Percentiles rank a stretch among this genome's conserved stretches.
These are phyloP conservation scores for Mucor plumbeus DNA, from an alignment of 371 early-diverging fungal species.

Conservation along the genomic window DNA sequence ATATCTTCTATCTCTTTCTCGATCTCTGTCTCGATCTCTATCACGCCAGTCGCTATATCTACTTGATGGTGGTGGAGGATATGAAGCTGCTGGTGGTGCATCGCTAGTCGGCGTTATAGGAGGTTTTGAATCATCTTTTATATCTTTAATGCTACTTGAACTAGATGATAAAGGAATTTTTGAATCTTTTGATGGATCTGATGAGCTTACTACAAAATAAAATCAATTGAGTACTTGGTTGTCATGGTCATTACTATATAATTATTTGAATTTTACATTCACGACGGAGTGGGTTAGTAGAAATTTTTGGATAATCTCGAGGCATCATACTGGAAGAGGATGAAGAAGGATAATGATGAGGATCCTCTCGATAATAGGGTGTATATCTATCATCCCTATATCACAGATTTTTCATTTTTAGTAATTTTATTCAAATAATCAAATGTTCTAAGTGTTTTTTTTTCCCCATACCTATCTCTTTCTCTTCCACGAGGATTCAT, in stretches of 20 bases:
- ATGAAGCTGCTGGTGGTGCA: slow-evolving; percentile 2
- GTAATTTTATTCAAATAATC: neutral
- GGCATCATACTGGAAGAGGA: slow-evolving; percentile 30
- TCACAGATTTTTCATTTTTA: neutral
- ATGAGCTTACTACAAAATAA: slow-evolving; percentile 3
- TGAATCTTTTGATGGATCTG: slow-evolving; percentile 16
- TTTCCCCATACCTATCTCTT: slow-evolving; percentile 31
- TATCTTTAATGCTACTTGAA: slow-evolving; percentile 32
- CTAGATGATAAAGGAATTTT: slow-evolving; percentile 27
- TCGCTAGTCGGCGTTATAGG: slow-evolving; percentile 11
- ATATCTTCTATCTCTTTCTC: slow-evolving; percentile 50
- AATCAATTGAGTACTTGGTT: neutral
- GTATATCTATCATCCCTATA: slow-evolving; percentile 46
- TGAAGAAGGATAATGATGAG: slow-evolving; percentile 38
- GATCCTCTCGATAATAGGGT: slow-evolving; percentile 56
- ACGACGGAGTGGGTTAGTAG: slow-evolving; percentile 38
- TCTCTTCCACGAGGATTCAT: slow-evolving; percentile 38
- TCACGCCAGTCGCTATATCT: slow-evolving; percentile 45
- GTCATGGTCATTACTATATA: no score
- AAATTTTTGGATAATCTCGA: slow-evolving; percentile 42
- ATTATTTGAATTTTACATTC: slow-evolving; percentile 33
- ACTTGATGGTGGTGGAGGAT: neutral
- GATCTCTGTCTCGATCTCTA: slow-evolving; percentile 51
- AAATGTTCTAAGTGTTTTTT: no score
- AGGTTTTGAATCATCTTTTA: slow-evolving; percentile 38